A percentile compares a stretch with the other conserved stretches of the same genome.
Conservation (phyloP, 305 asterid genomes). For the Fraxinus greggii region DNA sequence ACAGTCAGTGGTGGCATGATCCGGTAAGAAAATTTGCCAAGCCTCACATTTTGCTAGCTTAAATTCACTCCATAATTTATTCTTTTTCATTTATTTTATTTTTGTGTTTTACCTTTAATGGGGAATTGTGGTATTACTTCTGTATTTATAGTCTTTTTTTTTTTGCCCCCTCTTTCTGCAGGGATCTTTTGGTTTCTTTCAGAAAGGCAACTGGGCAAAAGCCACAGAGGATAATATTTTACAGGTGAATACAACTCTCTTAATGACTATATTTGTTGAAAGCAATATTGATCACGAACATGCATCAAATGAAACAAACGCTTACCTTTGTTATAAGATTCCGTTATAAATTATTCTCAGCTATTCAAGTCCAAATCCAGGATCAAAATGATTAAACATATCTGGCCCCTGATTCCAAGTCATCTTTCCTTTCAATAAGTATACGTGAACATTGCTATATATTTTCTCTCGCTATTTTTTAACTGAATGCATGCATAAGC, state of each 20-base stretch:
- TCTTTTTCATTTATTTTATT: background rate
- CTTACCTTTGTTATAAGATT: background rate
- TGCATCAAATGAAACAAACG: background rate
- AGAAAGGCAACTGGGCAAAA: slow-evolving; percentile 98
- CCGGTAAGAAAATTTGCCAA: slow-evolving; percentile 41
- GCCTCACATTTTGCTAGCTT: background rate
- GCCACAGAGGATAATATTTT: slow-evolving; percentile 98
- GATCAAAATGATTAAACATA: background rate
- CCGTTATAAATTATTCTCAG: background rate
- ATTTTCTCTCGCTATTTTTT: background rate
- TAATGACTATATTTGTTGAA: background rate
- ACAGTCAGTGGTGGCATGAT: slow-evolving; percentile 98
- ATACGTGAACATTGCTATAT: background rate
- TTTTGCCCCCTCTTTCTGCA: slow-evolving; percentile 34
- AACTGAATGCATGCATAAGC: background rate
- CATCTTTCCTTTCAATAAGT: background rate
- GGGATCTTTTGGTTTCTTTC: slow-evolving; percentile 96
- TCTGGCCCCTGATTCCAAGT: background rate
- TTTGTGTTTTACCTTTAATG: background rate
- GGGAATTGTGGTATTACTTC: background rate
- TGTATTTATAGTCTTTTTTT: background rate
- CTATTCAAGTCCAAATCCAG: background rate
- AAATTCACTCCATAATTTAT: background rate
- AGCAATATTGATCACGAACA: background rate
- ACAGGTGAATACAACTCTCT: slow-evolving; percentile 48